Evolutionary conservation across 441 rosid genomes (phyloP).

Genomic region (Populus hybrid): DNA sequence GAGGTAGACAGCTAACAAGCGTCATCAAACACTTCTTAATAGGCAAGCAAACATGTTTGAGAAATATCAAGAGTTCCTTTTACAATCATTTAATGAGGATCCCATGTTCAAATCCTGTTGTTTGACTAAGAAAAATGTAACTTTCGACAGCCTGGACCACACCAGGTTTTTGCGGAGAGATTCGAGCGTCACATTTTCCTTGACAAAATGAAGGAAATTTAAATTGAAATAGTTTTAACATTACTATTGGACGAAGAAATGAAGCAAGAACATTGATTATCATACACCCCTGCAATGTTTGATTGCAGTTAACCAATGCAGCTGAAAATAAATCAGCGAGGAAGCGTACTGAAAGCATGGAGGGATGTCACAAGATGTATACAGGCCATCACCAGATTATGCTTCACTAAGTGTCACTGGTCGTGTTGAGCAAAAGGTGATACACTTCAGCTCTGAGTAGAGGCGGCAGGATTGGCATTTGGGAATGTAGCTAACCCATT

Average conservation of each 20-base stretch:
- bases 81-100: neutral
- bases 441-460: conserved; percentile 69
- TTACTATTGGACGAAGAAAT: conserved; percentile 16
- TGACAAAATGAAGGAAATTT: neutral
- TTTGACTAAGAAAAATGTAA: too few relatives aligned
- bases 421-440: neutral
- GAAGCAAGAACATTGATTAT: conserved; percentile 9
- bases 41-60: too few relatives aligned
- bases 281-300: conserved; percentile 19
- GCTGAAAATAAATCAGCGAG: neutral
- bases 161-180: neutral
- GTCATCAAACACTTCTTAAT: too few relatives aligned
- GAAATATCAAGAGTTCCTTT: too few relatives aligned
- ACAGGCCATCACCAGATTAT: conserved; percentile 14
- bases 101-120: neutral
- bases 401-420: conserved; percentile 4
- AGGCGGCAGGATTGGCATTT: conserved; percentile 61
- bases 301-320: conserved; percentile 8
- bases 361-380: conserved; percentile 12
- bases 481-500: conserved; percentile 43
- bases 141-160: neutral
- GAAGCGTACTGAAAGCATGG: neutral
- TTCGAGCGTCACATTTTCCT: neutral
- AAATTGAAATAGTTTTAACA: conserved; percentile 12
- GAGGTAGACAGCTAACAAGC: too few relatives aligned